These are phyloP conservation scores for Fusarium circinatum DNA, from an alignment of 2,329 filamentous ascomycete species.

Conservation along the genomic window DNA sequence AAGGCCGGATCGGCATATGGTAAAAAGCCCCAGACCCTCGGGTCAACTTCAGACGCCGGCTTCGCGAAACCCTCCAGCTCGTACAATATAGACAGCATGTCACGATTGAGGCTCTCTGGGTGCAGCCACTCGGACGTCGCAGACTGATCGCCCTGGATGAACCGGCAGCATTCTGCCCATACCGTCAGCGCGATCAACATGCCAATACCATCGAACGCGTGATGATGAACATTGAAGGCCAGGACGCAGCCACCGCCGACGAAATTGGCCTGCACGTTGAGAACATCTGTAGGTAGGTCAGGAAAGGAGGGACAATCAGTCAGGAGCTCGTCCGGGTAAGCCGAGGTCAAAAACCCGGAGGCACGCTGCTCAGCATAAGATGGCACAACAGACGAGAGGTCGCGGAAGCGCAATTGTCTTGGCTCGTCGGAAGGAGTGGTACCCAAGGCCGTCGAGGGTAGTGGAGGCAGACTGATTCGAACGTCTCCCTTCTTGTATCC, in stretches of 20 bases:
- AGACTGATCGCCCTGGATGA: background rate
- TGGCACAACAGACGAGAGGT: background rate
- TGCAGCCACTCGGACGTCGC: background rate
- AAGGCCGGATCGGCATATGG: background rate
- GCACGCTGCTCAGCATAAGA: background rate
- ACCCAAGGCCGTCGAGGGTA: background rate
- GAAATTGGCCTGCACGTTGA: background rate
- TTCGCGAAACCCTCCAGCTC: background rate
- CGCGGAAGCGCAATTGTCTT: background rate
- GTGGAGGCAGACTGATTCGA: background rate
- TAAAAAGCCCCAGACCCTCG: background rate
- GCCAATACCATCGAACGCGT: background rate
- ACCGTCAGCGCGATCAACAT: background rate
- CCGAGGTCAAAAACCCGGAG: background rate
- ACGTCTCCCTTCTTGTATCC: background rate
- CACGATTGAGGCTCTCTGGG: background rate
- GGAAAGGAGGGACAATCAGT: background rate
- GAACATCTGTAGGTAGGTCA: background rate
- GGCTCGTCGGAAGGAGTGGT: rapidly evolving
- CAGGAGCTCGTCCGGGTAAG: background rate
- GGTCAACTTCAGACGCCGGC: background rate
- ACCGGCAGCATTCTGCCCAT: background rate
- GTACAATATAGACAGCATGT: background rate
- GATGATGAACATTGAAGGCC: background rate
- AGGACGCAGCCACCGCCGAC: background rate